Evolutionary conservation across 2,329 filamentous ascomycete species (phyloP).

Genomic region (Paraphaeosphaeria minitans): DNA sequence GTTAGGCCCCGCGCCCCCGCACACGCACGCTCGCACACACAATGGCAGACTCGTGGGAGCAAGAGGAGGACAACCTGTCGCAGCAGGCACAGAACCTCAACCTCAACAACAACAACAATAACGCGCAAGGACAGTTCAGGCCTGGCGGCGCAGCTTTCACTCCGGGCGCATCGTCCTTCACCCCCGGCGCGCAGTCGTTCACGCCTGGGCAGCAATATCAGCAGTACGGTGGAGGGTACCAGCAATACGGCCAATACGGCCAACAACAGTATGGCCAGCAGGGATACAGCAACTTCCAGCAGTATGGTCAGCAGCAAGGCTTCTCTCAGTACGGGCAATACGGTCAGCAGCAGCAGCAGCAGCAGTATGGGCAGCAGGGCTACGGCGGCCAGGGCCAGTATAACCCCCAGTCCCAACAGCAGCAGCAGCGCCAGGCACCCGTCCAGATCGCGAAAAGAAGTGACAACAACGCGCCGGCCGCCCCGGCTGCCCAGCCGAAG

Average conservation of each 20-base stretch:
- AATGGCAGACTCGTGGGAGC: constrained; percentile 95
- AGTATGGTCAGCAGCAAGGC: constrained; percentile 59
- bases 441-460: constrained; percentile 67
- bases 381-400: constrained; percentile 24
- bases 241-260: constrained; percentile 31
- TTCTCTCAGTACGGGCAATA: constrained; percentile 58
- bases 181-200: constrained; percentile 72
- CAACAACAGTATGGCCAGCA: constrained; percentile 41
- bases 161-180: constrained; percentile 72
- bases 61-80: constrained; percentile 81
- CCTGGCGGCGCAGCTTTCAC: constrained; percentile 57
- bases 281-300: constrained; percentile 40
- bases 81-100: constrained; percentile 59
- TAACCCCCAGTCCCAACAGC: constrained; percentile 26
- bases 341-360: constrained; percentile 29
- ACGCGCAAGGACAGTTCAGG: constrained; percentile 41
- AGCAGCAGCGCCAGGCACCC: constrained; percentile 57
- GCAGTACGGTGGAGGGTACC: constrained; percentile 51
- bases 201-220: constrained; percentile 73
- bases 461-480: constrained; percentile 54
- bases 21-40: constrained; percentile 26
- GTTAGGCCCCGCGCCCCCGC: constrained; percentile 9
- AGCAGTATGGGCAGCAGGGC: constrained; percentile 31
- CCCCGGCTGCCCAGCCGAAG: constrained; percentile 50
- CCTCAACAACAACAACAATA: constrained; percentile 38